These are phyloP conservation scores for Biscutella laevigata DNA, from an alignment of 441 rosid species.

Conservation along the genomic window DNA sequence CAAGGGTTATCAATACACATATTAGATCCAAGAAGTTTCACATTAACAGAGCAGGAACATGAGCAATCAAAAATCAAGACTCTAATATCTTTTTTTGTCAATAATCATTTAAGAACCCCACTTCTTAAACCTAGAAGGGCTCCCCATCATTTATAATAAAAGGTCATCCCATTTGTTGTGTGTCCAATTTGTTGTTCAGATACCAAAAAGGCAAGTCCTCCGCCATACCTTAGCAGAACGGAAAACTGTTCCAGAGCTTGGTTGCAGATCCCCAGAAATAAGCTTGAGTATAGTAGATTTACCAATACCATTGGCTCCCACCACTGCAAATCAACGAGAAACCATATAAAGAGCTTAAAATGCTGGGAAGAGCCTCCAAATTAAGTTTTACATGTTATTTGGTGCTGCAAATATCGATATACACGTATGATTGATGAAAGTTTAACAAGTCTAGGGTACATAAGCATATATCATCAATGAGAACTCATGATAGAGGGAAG, in stretches of 20 bases:
- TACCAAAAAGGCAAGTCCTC: not conserved
- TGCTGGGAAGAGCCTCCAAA: not conserved
- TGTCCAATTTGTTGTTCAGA: not conserved
- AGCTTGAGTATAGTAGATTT: constrained; percentile 94
- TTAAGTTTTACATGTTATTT: constrained; percentile 1
- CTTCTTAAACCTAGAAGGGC: not conserved
- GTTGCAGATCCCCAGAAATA: constrained; percentile 89
- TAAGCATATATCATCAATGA: not conserved
- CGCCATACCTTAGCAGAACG: constrained; percentile 86
- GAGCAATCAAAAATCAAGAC: not conserved
- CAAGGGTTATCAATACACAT: constrained; percentile 18
- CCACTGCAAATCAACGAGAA: constrained; percentile 52
- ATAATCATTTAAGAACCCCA: not conserved
- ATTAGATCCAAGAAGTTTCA: not conserved
- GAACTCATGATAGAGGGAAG: not conserved
- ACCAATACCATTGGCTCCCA: constrained; percentile 98
- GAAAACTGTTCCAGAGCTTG: constrained; percentile 93
- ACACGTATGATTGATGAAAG: not conserved
- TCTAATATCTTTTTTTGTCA: too few species aligned
- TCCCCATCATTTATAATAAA: not conserved
- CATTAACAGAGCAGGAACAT: not conserved
- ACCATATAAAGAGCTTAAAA: constrained; percentile 6
- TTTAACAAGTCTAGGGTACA: not conserved
- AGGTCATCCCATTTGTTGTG: not conserved
- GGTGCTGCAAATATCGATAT: constrained; percentile 1